Evolutionary conservation across 2,329 filamentous ascomycete genomes (phyloP).

Genomic region (Monilinia fructigena): DNA sequence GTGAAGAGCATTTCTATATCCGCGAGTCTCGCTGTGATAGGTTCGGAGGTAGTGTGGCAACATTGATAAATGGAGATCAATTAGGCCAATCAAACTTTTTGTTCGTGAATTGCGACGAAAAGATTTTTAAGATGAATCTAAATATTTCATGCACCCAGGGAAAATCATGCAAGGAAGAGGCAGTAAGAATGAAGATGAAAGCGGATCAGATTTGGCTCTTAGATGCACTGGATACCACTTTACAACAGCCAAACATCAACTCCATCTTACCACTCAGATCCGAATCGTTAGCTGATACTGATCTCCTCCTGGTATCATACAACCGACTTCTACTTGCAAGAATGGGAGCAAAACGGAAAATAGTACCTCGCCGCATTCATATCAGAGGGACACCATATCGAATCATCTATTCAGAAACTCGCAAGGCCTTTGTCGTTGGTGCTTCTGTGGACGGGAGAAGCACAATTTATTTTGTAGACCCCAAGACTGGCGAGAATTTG

Average conservation of each 20-base stretch:
- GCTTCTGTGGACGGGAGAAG: slow-evolving; percentile 46
- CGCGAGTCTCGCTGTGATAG: slow-evolving; percentile 28
- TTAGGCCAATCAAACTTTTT: slow-evolving; percentile 36
- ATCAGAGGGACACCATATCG: slow-evolving; percentile 44
- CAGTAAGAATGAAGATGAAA: background rate
- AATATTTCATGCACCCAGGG: slow-evolving; percentile 3
- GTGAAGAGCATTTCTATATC: slow-evolving; percentile 22
- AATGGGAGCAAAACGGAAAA: slow-evolving; percentile 47
- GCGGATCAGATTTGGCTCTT: slow-evolving; percentile 51
- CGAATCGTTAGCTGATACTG: slow-evolving; percentile 36
- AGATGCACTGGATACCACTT: slow-evolving; percentile 49
- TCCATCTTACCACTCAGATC: slow-evolving; percentile 47
- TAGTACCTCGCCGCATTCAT: slow-evolving; percentile 51
- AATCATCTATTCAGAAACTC: slow-evolving; percentile 54
- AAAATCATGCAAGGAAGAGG: background rate
- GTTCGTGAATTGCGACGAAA: slow-evolving; percentile 51
- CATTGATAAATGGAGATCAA: slow-evolving; percentile 33
- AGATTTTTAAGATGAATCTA: slow-evolving; percentile 39
- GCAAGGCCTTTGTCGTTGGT: slow-evolving; percentile 55
- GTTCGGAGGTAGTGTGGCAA: slow-evolving; percentile 35
- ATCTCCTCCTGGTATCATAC: slow-evolving; percentile 51
- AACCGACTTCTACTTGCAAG: slow-evolving; percentile 54
- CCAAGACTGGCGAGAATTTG: slow-evolving; percentile 53
- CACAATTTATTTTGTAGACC: slow-evolving; percentile 57
- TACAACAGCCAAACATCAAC: slow-evolving; percentile 50